These are phyloP conservation scores for Peronospora destructor DNA, from an alignment of 352 stramenopile species.

Conservation along the genomic window DNA sequence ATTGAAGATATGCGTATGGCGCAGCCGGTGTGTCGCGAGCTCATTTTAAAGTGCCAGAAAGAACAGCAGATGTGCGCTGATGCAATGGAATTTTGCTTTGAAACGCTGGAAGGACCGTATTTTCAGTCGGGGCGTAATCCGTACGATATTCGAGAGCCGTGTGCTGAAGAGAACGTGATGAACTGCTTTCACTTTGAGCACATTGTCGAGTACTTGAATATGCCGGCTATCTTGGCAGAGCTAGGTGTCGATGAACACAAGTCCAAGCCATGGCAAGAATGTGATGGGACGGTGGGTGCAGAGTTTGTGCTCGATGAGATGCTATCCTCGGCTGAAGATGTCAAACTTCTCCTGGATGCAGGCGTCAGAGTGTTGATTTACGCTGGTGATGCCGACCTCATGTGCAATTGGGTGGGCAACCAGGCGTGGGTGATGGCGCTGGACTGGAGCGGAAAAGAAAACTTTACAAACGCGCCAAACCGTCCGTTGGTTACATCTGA, in stretches of 20 bases:
- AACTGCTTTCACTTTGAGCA: constrained; percentile 65
- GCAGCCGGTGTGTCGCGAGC: constrained; percentile 47
- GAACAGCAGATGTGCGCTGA: constrained; percentile 36
- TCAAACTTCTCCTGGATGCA: constrained; percentile 77
- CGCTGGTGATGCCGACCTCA: constrained; percentile 94
- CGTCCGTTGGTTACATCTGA: constrained; percentile 27
- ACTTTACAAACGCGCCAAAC: constrained; percentile 68
- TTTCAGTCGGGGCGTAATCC: constrained; percentile 46
- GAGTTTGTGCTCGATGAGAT: constrained; percentile 91
- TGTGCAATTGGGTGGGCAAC: constrained; percentile 97
- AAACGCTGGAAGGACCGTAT: constrained; percentile 45
- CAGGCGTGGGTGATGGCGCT: constrained; percentile 90
- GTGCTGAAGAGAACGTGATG: constrained; percentile 43
- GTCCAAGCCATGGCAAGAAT: constrained; percentile 82
- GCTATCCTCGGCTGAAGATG: constrained; percentile 86
- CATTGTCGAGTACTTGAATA: constrained; percentile 72
- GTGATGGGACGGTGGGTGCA: constrained; percentile 89
- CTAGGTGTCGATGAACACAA: constrained; percentile 41
- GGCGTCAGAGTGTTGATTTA: constrained; percentile 89
- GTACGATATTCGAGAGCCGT: constrained; percentile 68
- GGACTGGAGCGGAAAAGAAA: constrained; percentile 86
- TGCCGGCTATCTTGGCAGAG: constrained; percentile 23
- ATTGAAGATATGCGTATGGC: constrained; percentile 46
- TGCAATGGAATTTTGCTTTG: constrained; percentile 53
- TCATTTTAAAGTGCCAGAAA: constrained; percentile 47